Conservation (phyloP, 257 asterid species). For the Solanum lignicaule region DNA sequence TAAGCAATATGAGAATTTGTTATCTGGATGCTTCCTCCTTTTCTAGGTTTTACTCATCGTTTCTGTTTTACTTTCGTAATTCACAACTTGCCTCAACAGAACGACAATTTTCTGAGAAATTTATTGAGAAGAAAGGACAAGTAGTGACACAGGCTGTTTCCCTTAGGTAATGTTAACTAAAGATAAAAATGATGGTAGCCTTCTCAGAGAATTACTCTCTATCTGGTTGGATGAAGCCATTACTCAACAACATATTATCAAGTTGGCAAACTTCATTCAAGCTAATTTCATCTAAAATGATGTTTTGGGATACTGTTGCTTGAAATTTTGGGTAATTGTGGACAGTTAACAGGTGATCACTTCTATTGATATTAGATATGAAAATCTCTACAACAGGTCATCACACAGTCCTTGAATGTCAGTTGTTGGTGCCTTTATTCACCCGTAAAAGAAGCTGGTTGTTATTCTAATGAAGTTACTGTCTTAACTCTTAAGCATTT, state of each 20-base stretch:
- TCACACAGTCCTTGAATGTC: not conserved
- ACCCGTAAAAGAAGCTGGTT: not conserved
- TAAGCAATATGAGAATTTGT: not conserved
- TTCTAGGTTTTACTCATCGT: not conserved
- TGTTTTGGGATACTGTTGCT: not conserved
- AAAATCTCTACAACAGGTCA: not conserved
- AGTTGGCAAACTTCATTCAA: not conserved
- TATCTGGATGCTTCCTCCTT: not conserved
- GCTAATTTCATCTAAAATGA: not conserved
- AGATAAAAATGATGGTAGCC: not conserved
- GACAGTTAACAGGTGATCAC: not conserved
- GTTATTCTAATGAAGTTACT: not conserved
- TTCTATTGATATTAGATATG: not conserved
- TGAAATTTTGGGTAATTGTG: not conserved
- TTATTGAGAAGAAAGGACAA: not conserved
- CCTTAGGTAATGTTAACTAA: not conserved
- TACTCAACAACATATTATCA: not conserved
- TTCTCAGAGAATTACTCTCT: not conserved
- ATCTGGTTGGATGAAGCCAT: not conserved
- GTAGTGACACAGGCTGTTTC: not conserved
- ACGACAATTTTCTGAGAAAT: not conserved
- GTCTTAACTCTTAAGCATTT: not conserved
- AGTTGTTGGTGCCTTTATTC: not conserved
- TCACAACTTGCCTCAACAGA: not conserved
- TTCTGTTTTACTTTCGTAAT: not conserved